Evolutionary conservation across 345 rosid genomes (phyloP).

Genomic region (Eucalyptus pauciflora): DNA sequence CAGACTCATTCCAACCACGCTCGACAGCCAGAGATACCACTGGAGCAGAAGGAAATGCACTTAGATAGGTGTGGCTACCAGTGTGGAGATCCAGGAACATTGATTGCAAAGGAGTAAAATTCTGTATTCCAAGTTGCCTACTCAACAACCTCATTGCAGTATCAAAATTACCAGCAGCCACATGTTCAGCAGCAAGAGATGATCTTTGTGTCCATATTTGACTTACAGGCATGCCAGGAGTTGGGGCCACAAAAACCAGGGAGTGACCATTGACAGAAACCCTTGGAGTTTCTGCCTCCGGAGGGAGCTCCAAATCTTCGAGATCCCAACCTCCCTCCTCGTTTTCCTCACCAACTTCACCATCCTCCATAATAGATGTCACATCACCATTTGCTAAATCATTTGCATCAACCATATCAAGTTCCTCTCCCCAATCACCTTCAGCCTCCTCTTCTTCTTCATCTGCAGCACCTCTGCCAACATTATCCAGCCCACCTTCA

Average conservation of each 20-base stretch:
- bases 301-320: slow-evolving; percentile 85
- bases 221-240: slow-evolving; percentile 79
- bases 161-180: slow-evolving; percentile 88
- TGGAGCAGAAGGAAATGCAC: slow-evolving; percentile 67
- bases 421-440: slow-evolving; percentile 85
- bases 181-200: slow-evolving; percentile 88
- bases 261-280: slow-evolving; percentile 45
- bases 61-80: slow-evolving; percentile 79
- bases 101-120: slow-evolving; percentile 59
- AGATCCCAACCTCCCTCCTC: slow-evolving; percentile 91
- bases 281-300: slow-evolving; percentile 73
- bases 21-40: slow-evolving; percentile 71
- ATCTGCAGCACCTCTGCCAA: slow-evolving; percentile 33
- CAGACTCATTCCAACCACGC: slow-evolving; percentile 69
- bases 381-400: slow-evolving; percentile 57
- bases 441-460: slow-evolving; percentile 69
- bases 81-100: slow-evolving; percentile 63
- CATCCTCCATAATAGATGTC: slow-evolving; percentile 43
- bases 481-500: slow-evolving; percentile 74
- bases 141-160: slow-evolving; percentile 84
- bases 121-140: slow-evolving; percentile 84
- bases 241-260: slow-evolving; percentile 67
- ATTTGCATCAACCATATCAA: slow-evolving; percentile 60
- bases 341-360: slow-evolving; percentile 53
- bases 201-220: slow-evolving; percentile 86